Conservation (phyloP, 352 stramenopile genomes). For the Peronospora belbahrii region DNA sequence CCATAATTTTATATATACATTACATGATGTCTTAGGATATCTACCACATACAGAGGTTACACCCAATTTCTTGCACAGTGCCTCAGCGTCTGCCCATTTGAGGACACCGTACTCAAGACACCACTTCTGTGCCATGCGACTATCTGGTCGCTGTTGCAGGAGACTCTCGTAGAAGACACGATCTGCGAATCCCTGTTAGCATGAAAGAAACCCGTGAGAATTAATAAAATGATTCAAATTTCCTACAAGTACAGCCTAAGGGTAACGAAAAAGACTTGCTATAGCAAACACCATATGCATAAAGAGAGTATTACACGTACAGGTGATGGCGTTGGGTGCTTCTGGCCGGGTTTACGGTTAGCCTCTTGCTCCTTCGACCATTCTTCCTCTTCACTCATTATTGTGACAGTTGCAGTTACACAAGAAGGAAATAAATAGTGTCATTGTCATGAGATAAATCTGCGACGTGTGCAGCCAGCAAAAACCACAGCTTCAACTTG, state of each 20-base stretch:
- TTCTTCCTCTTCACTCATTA: conserved; percentile 78
- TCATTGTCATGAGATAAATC: neutral
- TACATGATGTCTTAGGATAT: conserved; percentile 3
- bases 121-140: conserved; percentile 86
- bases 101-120: conserved; percentile 87
- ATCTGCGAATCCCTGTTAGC: conserved; percentile 68
- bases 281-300: neutral
- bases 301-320: conserved; percentile 27
- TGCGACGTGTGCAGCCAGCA: neutral
- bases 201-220: neutral
- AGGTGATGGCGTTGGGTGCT: conserved; percentile 79
- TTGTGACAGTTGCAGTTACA: neutral
- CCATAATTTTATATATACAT: conserved; percentile 4
- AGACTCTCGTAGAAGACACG: conserved; percentile 89
- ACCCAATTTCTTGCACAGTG: conserved; percentile 67
- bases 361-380: conserved; percentile 87
- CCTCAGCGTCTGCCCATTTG: conserved; percentile 77
- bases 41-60: conserved; percentile 42
- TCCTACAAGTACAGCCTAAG: neutral
- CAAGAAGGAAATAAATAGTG: neutral
- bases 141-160: conserved; percentile 75
- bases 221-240: neutral
- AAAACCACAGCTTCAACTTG: too few relatives aligned
- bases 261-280: too few relatives aligned
- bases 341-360: conserved; percentile 84